Percentiles rank a stretch among this genome's conserved stretches.
phyloP scores from a whole-genome alignment of 495 filamentous ascomycete species.

The Thermothielavioides terrestris region DNA sequence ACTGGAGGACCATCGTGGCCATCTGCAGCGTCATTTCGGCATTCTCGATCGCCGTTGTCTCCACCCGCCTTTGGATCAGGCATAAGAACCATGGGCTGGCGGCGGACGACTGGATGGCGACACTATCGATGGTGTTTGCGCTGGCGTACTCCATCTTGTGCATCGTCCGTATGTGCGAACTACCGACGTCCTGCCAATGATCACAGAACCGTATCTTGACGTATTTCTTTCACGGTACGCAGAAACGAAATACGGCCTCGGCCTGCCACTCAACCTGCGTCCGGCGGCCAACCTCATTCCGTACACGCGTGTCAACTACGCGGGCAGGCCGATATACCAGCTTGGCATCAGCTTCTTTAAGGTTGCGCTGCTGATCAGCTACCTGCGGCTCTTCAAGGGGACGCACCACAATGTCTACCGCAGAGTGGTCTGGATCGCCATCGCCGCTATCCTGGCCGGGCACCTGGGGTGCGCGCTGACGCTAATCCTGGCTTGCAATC shows the following conservation, averaged over 20 bases:
- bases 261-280: constrained; percentile 35
- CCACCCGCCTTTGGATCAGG: constrained; percentile 18
- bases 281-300: constrained; percentile 31
- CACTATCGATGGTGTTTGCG: constrained; percentile 30
- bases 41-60: constrained; percentile 14
- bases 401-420: constrained; percentile 41
- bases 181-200: neutral
- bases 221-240: neutral
- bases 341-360: constrained; percentile 52
- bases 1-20: constrained; percentile 21
- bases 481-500: constrained; percentile 46
- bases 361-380: constrained; percentile 49
- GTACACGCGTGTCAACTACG: constrained; percentile 46
- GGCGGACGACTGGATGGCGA: constrained; percentile 23
- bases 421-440: constrained; percentile 40
- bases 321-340: constrained; percentile 51
- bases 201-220: neutral
- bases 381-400: constrained; percentile 44
- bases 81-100: constrained; percentile 20
- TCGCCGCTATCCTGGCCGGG: constrained; percentile 33
- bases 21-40: constrained; percentile 18
- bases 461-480: constrained; percentile 44
- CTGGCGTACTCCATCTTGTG: constrained; percentile 44
- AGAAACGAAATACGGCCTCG: constrained; percentile 48
- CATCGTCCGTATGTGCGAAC: constrained; percentile 38